Evolutionary conservation across 192 early-diverging fungal species (phyloP).

Genomic region (Jimgerdemannia lactiflua): DNA sequence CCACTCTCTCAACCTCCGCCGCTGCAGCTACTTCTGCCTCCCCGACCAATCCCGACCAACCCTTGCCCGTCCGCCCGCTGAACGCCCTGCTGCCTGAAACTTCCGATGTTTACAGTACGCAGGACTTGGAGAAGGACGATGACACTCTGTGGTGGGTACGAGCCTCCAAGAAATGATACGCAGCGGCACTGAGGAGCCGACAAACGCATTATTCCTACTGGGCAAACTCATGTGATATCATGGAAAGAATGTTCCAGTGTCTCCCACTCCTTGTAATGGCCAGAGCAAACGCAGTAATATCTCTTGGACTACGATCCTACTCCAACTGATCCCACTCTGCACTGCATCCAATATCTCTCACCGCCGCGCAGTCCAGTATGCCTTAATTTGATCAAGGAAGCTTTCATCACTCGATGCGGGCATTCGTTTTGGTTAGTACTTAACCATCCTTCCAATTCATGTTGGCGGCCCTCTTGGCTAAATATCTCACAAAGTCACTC

Average conservation of each 20-base stretch:
- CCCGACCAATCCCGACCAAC: neutral
- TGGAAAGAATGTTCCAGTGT: too few species aligned
- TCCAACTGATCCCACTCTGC: too few species aligned
- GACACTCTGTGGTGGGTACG: neutral
- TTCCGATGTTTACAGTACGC: neutral
- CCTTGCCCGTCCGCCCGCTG: neutral
- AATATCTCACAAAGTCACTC: neutral
- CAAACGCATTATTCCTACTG: too few species aligned
- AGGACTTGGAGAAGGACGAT: neutral
- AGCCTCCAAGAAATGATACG: neutral
- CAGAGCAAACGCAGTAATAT: neutral
- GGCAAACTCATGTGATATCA: too few species aligned
- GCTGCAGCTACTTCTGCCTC: neutral
- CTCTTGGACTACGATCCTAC: neutral
- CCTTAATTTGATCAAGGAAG: conserved; percentile 57
- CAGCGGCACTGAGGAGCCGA: neutral
- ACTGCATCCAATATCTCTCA: neutral
- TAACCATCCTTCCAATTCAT: neutral
- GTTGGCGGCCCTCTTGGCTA: too few species aligned
- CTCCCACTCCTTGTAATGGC: too few species aligned
- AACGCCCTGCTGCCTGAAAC: neutral
- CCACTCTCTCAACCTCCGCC: neutral
- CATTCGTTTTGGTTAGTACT: conserved; percentile 71
- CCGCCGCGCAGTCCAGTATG: conserved; percentile 62
- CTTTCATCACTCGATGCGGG: conserved; percentile 76